These are phyloP conservation scores for Zoysia japonica DNA, from an alignment of 176 grass and related monocot species.

Conservation along the genomic window DNA sequence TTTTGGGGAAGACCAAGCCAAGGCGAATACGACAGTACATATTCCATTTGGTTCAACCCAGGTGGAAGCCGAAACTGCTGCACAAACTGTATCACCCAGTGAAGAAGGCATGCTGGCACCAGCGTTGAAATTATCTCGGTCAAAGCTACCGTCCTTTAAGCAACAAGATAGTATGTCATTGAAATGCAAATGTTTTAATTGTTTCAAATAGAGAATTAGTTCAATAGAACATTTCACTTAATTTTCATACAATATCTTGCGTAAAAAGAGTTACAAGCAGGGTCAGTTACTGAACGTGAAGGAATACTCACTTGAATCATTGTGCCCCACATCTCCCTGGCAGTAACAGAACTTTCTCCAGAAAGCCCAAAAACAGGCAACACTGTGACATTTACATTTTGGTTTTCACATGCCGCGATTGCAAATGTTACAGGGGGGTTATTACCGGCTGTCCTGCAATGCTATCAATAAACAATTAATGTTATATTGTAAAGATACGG, in stretches of 20 bases:
- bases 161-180: constrained; percentile 32
- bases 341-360: constrained; percentile 78
- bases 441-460: constrained; percentile 77
- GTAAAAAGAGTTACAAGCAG: constrained; percentile 10
- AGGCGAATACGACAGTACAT: constrained; percentile 77
- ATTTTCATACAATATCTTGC: constrained; percentile 6
- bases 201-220: constrained; percentile 3
- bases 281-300: constrained; percentile 10
- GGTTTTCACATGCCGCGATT: constrained; percentile 84
- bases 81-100: constrained; percentile 77
- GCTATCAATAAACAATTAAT: constrained; percentile 35
- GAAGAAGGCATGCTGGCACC: constrained; percentile 67
- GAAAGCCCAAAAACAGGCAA: constrained; percentile 88
- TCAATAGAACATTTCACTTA: constrained; percentile 2
- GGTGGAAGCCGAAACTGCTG: constrained; percentile 89
- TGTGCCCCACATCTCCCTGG: constrained; percentile 85
- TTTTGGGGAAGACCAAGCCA: constrained; percentile 85
- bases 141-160: constrained; percentile 81
- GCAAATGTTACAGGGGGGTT: constrained; percentile 96
- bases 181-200: constrained; percentile 26
- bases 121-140: constrained; percentile 72
- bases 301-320: constrained; percentile 65
- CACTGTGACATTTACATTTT: constrained; percentile 87
- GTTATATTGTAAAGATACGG: constrained; percentile 11
- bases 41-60: constrained; percentile 94